These are phyloP conservation scores for Claviceps africana DNA, from an alignment of 2,329 filamentous ascomycete genomes.

Conservation along the genomic window DNA sequence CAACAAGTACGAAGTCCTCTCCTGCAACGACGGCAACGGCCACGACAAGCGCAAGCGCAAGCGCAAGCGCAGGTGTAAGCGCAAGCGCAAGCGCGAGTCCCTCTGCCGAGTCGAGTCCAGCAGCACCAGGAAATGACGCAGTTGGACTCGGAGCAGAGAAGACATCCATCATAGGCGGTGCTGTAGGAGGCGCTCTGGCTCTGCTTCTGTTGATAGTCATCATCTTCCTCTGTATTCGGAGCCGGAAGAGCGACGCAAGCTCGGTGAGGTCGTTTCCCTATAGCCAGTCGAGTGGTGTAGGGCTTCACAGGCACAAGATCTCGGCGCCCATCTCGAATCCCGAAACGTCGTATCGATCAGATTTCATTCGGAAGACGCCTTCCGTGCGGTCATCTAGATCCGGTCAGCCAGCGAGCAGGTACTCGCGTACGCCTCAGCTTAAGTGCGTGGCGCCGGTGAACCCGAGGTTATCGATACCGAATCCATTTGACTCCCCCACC, in stretches of 20 bases:
- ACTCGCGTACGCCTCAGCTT: background rate
- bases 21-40: background rate
- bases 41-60: too few species aligned
- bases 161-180: slow-evolving; percentile 31
- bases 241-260: slow-evolving; percentile 9
- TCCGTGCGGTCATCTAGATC: slow-evolving; percentile 7
- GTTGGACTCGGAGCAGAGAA: slow-evolving; percentile 17
- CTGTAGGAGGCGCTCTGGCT: slow-evolving; percentile 30
- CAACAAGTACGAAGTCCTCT: background rate
- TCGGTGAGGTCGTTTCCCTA: slow-evolving; percentile 11
- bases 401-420: background rate
- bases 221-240: slow-evolving; percentile 26
- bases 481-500: slow-evolving; percentile 22
- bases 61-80: too few species aligned
- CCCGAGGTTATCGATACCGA: slow-evolving; percentile 19
- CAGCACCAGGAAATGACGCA: background rate
- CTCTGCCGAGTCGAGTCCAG: slow-evolving; percentile 5
- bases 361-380: slow-evolving; percentile 34
- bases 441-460: background rate
- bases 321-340: slow-evolving; percentile 39
- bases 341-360: slow-evolving; percentile 29
- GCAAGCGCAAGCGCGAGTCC: background rate
- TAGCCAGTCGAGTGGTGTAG: slow-evolving; percentile 8
- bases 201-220: slow-evolving; percentile 26
- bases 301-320: slow-evolving; percentile 31